Conservation (phyloP, 116 monocot species). For the Dioscorea cayenensis region DNA sequence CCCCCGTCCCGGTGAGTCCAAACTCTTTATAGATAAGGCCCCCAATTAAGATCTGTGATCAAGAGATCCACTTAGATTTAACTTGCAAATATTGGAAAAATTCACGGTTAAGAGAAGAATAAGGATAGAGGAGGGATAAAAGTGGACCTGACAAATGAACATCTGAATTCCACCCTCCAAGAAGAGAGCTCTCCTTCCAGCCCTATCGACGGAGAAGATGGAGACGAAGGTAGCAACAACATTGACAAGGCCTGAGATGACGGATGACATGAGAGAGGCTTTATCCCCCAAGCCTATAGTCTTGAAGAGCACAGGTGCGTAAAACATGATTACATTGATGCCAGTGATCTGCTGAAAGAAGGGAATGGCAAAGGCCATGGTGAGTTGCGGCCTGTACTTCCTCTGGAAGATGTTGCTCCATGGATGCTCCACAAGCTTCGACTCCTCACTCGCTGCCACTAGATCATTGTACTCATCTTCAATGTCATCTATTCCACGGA, state of each 20-base stretch:
- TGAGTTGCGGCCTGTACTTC: slow-evolving; percentile 5
- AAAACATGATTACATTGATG: not conserved
- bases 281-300: not conserved
- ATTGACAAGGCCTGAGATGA: slow-evolving; percentile 4
- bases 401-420: not conserved
- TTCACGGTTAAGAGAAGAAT: not conserved
- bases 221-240: not conserved
- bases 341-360: not conserved
- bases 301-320: slow-evolving; percentile 7
- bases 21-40: not conserved
- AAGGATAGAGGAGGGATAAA: not conserved
- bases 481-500: slow-evolving; percentile 1
- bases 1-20: not conserved
- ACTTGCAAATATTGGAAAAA: no score
- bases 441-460: slow-evolving; percentile 2
- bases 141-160: not conserved
- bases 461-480: not conserved
- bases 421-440: slow-evolving; percentile 1
- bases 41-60: not conserved
- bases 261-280: not conserved
- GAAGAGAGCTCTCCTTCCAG: not conserved
- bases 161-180: slow-evolving; percentile 1
- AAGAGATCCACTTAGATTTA: no score
- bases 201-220: not conserved
- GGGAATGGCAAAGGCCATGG: not conserved